Base-by-base conservation (phyloP, 2,329 filamentous ascomycete species). In the Penicillium sp. region DNA sequence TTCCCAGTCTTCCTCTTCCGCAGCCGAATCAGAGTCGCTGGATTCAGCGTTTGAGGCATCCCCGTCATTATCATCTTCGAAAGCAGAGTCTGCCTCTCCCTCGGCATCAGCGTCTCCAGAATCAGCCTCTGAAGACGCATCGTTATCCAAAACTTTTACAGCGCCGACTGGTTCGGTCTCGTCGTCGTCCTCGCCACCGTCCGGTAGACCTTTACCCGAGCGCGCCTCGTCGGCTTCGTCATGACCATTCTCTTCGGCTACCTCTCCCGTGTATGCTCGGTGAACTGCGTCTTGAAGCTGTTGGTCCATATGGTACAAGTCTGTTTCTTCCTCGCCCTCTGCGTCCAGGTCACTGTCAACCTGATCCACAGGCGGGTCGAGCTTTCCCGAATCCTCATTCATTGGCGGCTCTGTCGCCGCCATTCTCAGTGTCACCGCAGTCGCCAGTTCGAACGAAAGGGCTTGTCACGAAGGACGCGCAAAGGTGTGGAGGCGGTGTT, bases 1-100 rank as follows among this genome's bases (percentile, higher is more conserved):
- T 69, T 81, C 77, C 70, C 76, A 77, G 36, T 81, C 37, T 14
- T 11, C 76, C 16, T 78, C 39, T 50, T 77, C 80, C n/a, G 73
- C 82, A 59, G 86, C 83, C 10, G 83, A 86, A 36, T 83, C 84
- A 9, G 80, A 82, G 31, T 82, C 85, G 48, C 75, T 79, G 24
- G 70, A 70, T 36, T 62, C 67, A 39, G 70, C 61, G 50, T 69
- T 64, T 21, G 71, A 74, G 16, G 72, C 74, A 16, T 79, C 75
- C 42, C 67, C 69, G 26, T 71, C 69, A 57, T 72, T 72, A 23
- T 71, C 67, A 49, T 74, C 68, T 21, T 74, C 70, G 52, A 79
- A 79, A 2, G 72, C 74, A 16, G 74, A 73, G 52, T 77, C 77
- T 23, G 71, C 72, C 48, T 76, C 77, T 19, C 71, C 72, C 46